Evolutionary conservation across 208 protist genomes (phyloP).

Genomic region (Leptomonas seymouri): DNA sequence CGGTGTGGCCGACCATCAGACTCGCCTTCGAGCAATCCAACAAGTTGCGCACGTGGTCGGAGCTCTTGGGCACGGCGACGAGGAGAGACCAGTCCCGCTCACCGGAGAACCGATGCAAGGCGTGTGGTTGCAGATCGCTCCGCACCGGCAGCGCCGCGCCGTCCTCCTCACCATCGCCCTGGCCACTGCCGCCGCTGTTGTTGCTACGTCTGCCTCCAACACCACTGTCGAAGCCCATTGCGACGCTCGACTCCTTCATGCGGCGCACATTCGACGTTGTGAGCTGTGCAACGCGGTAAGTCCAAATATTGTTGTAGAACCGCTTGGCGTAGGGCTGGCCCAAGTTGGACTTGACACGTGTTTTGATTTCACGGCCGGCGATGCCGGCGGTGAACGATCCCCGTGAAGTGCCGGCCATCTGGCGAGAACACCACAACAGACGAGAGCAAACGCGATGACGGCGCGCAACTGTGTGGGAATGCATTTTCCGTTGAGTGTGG

Average conservation of each 20-base stretch:
- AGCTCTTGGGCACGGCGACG: slow-evolving; percentile 76
- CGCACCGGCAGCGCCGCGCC: slow-evolving; percentile 49
- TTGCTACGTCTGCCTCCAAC: slow-evolving; percentile 11
- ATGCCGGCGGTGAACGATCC: slow-evolving; percentile 38
- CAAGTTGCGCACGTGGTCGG: slow-evolving; percentile 77
- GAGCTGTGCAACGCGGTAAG: slow-evolving; percentile 80
- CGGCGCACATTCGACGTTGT: slow-evolving; percentile 80
- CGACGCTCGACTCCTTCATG: slow-evolving; percentile 57
- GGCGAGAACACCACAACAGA: no score
- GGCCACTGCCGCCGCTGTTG: slow-evolving; percentile 5
- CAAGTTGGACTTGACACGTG: slow-evolving; percentile 72
- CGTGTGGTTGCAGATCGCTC: slow-evolving; percentile 86
- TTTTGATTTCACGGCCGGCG: slow-evolving; percentile 68
- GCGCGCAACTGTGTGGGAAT: no score
- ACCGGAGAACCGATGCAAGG: slow-evolving; percentile 71
- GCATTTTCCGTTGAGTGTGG: no score
- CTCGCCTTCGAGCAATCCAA: slow-evolving; percentile 61
- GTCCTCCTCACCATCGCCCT: slow-evolving; percentile 14
- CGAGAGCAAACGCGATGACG: no score
- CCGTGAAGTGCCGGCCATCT: background rate
- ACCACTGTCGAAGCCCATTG: slow-evolving; percentile 47
- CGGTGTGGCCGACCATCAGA: slow-evolving; percentile 88
- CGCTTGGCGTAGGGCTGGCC: slow-evolving; percentile 61
- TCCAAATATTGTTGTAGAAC: slow-evolving; percentile 81
- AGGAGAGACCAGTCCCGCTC: slow-evolving; percentile 73